phyloP scores from a whole-genome alignment of 176 grass and related monocot genomes.

The Tillandsia leiboldiana region DNA sequence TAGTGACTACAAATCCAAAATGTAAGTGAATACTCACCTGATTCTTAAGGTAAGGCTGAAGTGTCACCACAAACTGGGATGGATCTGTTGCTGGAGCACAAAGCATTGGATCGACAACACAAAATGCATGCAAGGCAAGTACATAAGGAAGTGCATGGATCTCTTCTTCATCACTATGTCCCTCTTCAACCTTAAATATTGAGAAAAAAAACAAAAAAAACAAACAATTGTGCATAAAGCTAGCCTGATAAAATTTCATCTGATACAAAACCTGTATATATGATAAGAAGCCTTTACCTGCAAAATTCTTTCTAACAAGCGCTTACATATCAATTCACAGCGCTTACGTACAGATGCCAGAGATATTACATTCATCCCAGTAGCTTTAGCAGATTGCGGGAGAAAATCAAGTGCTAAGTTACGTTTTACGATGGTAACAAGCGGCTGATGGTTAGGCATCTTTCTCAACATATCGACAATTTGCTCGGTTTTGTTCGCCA shows the following conservation, averaged over 20 bases:
- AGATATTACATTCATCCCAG: constrained; percentile 48
- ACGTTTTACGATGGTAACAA: constrained; percentile 83
- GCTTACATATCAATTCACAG: constrained; percentile 85
- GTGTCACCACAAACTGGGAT: constrained; percentile 96
- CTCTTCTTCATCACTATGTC: constrained; percentile 60
- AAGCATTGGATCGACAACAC: constrained; percentile 80
- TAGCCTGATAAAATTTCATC: background rate
- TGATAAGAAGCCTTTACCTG: constrained; percentile 40
- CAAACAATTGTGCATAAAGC: background rate
- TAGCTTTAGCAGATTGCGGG: constrained; percentile 86
- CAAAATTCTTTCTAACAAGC: constrained; percentile 93
- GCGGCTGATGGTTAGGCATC: constrained; percentile 86
- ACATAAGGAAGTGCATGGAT: constrained; percentile 75
- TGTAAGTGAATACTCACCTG: constrained; percentile 40
- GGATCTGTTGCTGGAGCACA: constrained; percentile 88
- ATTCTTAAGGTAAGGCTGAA: constrained; percentile 97
- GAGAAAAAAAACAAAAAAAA: constrained; percentile 1
- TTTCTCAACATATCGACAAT: constrained; percentile 98
- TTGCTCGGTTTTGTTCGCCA: constrained; percentile 94
- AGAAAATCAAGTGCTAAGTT: constrained; percentile 92
- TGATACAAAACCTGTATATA: background rate
- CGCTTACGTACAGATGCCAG: constrained; percentile 68
- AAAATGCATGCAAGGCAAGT: constrained; percentile 95
- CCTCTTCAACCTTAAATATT: constrained; percentile 79
- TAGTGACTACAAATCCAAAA: background rate